Conservation (phyloP, 2,329 filamentous ascomycete genomes). For the Aspergillus fructus region DNA sequence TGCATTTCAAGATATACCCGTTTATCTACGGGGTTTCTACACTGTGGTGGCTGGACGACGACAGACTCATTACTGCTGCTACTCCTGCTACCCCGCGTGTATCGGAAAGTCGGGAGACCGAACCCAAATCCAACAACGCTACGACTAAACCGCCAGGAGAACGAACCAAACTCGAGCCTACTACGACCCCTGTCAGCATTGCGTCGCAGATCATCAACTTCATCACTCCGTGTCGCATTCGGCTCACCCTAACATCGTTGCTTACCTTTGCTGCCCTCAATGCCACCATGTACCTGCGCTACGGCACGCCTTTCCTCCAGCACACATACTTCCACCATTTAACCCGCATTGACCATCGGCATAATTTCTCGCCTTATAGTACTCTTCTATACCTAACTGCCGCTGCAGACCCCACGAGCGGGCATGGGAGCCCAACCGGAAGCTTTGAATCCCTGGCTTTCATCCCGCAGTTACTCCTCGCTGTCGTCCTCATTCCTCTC, state of each 20-base stretch:
- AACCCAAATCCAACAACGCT: slow-evolving; percentile 4
- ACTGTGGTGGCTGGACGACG: slow-evolving; percentile 41
- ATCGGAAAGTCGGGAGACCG: slow-evolving; percentile 5
- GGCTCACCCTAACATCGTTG: slow-evolving; percentile 59
- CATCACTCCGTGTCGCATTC: slow-evolving; percentile 40
- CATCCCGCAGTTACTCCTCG: slow-evolving; percentile 79
- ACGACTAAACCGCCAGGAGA: not conserved
- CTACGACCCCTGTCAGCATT: slow-evolving; percentile 7
- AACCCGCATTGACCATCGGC: slow-evolving; percentile 88
- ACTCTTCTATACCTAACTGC: slow-evolving; percentile 85
- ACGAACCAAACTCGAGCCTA: not conserved
- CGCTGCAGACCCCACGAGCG: slow-evolving; percentile 48
- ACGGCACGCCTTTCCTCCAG: slow-evolving; percentile 76
- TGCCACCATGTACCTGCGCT: slow-evolving; percentile 72
- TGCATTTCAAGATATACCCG: slow-evolving; percentile 99
- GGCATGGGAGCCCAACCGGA: not conserved
- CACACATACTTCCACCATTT: slow-evolving; percentile 95
- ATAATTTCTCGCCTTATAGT: slow-evolving; percentile 98
- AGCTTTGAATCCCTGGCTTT: slow-evolving; percentile 80
- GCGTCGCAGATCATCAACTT: slow-evolving; percentile 26
- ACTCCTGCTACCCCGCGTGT: not conserved
- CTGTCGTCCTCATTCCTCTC: slow-evolving; percentile 72
- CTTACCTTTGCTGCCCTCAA: slow-evolving; percentile 74
- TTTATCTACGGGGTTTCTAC: slow-evolving; percentile 80
- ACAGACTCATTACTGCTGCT: too few relatives aligned